Base-by-base conservation (phyloP, 371 early-diverging fungal species). In the Cokeromyces recurvatus region DNA sequence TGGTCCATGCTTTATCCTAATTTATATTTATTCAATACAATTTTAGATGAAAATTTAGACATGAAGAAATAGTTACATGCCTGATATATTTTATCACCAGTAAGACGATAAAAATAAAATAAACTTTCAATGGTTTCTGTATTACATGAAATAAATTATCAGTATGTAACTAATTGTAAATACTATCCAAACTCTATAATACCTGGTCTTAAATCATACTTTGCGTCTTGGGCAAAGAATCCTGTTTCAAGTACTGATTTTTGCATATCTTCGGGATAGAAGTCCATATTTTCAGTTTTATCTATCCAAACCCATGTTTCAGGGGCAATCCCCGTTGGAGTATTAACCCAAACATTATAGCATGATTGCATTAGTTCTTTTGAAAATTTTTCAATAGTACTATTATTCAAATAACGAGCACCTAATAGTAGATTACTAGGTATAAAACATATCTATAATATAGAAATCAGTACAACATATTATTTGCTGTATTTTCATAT, bases 91-190 rank as follows among this genome's bases (percentile, higher is more conserved):
- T 62, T 62, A 41, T 90, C 77, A 1, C 87, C 85, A 15, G 92
- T 90, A 23, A 87, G 53, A 6, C 90, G 75, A 51, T 78, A 90
- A 48, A 86, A 60, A 23, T 79, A 71, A 66, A 88, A 90, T 9
- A 92, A 56, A 43, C 83, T 81, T 63, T 92, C 92, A 23, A 90
- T 51, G 0, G 86, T 84, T 70, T 91, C 92, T 58, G 71, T 10
- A 37, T 29, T n/a, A 66, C 22, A 2, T 3, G n/a, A 7, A 1
- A 32, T n/a, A n/a, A n/a, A n/a, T n/a, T n/a, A n/a, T n/a, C n/a
- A n/a, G n/a, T n/a, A n/a, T n/a, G n/a, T n/a, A n/a, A n/a, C n/a
- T n/a, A n/a, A n/a, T n/a, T n/a, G n/a, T n/a, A n/a, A n/a, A n/a
- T n/a, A n/a, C n/a, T n/a, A n/a, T n/a, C n/a, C n/a, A n/a, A n/a